phyloP scores from a whole-genome alignment of 768 basidiomycete genomes.

The Clitopilus hobsonii region DNA sequence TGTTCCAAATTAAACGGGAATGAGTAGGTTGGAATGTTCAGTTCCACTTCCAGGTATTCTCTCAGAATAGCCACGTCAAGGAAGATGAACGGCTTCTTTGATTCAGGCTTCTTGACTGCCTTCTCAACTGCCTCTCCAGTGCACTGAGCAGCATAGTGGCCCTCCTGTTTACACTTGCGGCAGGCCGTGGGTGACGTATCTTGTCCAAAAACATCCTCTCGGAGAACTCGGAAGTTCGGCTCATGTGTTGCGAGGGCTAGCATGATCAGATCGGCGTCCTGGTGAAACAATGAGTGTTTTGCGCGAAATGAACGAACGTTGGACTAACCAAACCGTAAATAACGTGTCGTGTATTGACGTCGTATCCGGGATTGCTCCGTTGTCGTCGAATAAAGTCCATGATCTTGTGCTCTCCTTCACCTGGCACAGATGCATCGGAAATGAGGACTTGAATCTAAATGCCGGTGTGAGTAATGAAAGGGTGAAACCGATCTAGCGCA shows the following conservation, averaged over 20 bases:
- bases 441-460: conserved; percentile 88
- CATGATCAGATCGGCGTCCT: conserved; percentile 99
- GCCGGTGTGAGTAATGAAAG: conserved; percentile 3
- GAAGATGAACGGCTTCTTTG: conserved; percentile 98
- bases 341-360: conserved; percentile 93
- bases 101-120: conserved; percentile 63
- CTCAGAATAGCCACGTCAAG: conserved; percentile 93
- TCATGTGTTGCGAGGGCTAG: conserved; percentile 96
- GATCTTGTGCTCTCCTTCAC: conserved; percentile 99
- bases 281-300: conserved; percentile 8
- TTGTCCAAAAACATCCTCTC: conserved; percentile 92
- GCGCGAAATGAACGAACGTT: neutral
- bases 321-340: conserved; percentile 89
- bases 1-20: conserved; percentile 93
- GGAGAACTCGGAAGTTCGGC: conserved; percentile 93
- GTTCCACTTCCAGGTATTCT: conserved; percentile 97
- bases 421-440: conserved; percentile 95
- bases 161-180: conserved; percentile 90
- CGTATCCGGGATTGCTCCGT: conserved; percentile 79
- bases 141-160: conserved; percentile 95
- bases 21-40: conserved; percentile 69
- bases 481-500: conserved; percentile 7
- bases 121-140: conserved; percentile 71
- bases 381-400: conserved; percentile 98
- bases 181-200: conserved; percentile 79